Conservation (phyloP, 495 filamentous ascomycete genomes). For the Aspergillus carlsbadensis region DNA sequence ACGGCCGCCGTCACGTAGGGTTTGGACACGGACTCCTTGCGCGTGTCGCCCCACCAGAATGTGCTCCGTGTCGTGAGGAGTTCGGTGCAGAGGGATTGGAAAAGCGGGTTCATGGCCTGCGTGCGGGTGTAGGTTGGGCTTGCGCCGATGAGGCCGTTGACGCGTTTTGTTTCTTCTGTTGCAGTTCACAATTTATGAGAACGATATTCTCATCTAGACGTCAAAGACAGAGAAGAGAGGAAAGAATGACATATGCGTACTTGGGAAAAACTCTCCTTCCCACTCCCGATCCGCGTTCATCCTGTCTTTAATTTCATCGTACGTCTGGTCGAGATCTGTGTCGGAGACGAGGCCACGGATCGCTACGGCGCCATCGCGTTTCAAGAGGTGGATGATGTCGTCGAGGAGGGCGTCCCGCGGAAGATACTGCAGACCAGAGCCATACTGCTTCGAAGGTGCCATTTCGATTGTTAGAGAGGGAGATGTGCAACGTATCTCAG, state of each 20-base stretch:
- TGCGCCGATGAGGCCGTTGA: slow-evolving; percentile 18
- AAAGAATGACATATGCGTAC: not conserved
- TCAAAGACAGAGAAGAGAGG: not conserved
- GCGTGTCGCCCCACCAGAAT: slow-evolving; percentile 24
- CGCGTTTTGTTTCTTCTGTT: slow-evolving; percentile 4
- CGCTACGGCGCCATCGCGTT: not conserved
- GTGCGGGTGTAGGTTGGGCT: slow-evolving; percentile 25
- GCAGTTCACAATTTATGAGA: too few species aligned
- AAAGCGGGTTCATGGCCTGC: slow-evolving; percentile 27
- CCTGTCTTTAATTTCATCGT: not conserved
- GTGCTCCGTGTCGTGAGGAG: slow-evolving; percentile 25
- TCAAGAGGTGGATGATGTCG: not conserved
- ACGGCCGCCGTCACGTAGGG: slow-evolving; percentile 29
- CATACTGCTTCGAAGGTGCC: not conserved
- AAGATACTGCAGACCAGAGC: not conserved
- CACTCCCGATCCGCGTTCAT: not conserved
- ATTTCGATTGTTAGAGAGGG: not conserved
- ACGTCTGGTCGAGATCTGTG: not conserved
- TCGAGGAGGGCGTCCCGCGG: not conserved
- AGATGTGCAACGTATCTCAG: too few species aligned
- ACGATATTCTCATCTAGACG: too few species aligned
- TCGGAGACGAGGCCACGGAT: not conserved
- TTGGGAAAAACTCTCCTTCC: slow-evolving; percentile 4
- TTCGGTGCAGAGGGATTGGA: slow-evolving; percentile 20
- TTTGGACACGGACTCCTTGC: slow-evolving; percentile 19